phyloP scores from a whole-genome alignment of 257 asterid genomes.

The Coffea eugenioides region DNA sequence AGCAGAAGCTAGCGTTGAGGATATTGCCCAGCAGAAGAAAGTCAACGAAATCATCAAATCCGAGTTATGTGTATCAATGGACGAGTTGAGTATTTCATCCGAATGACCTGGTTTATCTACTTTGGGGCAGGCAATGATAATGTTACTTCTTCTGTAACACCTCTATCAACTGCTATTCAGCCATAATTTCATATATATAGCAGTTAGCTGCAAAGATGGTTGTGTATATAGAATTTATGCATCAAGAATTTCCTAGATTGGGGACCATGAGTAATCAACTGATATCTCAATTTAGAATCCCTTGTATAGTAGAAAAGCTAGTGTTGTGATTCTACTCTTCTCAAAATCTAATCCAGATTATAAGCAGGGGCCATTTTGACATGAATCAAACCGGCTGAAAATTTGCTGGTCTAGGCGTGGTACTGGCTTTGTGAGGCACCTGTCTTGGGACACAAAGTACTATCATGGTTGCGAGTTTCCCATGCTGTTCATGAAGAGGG shows the following conservation, averaged over 20 bases:
- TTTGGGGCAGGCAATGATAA: background rate
- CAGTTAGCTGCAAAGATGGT: conserved; percentile 8
- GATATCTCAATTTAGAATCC: background rate
- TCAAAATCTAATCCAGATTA: background rate
- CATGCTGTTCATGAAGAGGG: background rate
- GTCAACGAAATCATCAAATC: conserved; percentile 13
- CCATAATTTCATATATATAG: background rate
- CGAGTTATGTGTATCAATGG: conserved; percentile 22
- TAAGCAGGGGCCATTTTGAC: background rate
- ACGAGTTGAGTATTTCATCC: conserved; percentile 34
- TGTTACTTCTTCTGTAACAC: background rate
- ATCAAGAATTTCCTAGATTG: conserved; percentile 12
- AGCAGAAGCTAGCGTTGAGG: conserved; percentile 16
- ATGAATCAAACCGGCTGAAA: background rate
- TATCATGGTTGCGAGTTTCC: background rate
- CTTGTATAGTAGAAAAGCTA: background rate
- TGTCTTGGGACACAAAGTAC: background rate
- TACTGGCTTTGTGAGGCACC: background rate
- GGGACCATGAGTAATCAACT: background rate
- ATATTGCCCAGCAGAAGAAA: conserved; percentile 13
- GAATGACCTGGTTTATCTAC: conserved; percentile 13
- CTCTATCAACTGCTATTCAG: conserved; percentile 6
- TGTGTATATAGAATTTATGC: conserved; percentile 13
- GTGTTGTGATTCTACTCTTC: background rate
- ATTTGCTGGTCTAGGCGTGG: background rate